Conservation (phyloP, 768 basidiomycete species). For the Hericium erinaceus region DNA sequence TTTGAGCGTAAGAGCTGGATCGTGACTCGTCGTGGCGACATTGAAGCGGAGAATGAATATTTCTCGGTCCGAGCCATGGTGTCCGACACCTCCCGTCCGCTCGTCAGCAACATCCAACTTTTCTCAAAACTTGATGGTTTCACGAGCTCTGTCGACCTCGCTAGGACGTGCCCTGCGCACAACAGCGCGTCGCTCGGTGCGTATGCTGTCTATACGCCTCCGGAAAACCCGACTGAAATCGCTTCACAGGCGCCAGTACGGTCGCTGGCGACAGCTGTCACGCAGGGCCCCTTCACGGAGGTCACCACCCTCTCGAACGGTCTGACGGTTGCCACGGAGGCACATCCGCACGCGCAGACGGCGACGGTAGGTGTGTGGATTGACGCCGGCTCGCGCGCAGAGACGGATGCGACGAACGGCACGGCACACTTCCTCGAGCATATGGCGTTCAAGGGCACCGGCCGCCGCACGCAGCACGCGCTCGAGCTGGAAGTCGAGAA, state of each 20-base stretch:
- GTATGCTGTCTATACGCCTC: constrained; percentile 7
- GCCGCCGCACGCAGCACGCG: constrained; percentile 75
- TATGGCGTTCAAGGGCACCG: constrained; percentile 97
- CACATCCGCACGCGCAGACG: constrained; percentile 84
- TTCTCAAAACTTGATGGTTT: constrained; percentile 30
- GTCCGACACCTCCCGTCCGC: not conserved
- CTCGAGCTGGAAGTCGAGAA: constrained; percentile 98
- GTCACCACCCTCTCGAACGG: constrained; percentile 92
- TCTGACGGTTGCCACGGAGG: constrained; percentile 88
- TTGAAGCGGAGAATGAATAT: not conserved
- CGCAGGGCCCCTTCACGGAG: constrained; percentile 71
- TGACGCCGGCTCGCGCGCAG: constrained; percentile 94
- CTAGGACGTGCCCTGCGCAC: constrained; percentile 32
- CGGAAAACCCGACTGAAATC: constrained; percentile 7
- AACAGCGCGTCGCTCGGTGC: constrained; percentile 28
- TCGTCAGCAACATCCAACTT: not conserved
- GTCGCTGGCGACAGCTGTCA: constrained; percentile 64
- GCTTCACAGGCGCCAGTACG: constrained; percentile 43
- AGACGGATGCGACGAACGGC: constrained; percentile 90
- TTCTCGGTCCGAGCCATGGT: not conserved
- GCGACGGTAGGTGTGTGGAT: constrained; percentile 99
- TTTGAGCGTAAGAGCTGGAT: too few species aligned
- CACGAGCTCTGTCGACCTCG: constrained; percentile 34
- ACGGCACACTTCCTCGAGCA: constrained; percentile 99
- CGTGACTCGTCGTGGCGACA: not conserved